These are phyloP conservation scores for Corylus americana DNA, from an alignment of 306 rosid genomes.

Conservation along the genomic window DNA sequence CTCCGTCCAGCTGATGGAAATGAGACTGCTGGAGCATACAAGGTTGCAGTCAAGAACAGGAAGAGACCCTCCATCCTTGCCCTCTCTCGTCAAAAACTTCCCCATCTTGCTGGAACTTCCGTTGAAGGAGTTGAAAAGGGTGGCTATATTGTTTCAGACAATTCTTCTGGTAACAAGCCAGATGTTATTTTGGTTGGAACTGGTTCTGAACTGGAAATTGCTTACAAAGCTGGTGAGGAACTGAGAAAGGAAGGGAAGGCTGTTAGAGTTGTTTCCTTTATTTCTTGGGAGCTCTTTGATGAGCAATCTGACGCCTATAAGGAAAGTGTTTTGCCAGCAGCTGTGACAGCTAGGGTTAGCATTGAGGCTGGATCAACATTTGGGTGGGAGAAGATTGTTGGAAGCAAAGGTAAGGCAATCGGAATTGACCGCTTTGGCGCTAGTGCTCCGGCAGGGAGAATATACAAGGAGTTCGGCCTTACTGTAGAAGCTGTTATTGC, in stretches of 20 bases:
- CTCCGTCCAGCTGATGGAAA: conserved; percentile 98
- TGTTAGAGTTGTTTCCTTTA: conserved; percentile 85
- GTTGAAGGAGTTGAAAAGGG: conserved; percentile 92
- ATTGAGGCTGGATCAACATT: conserved; percentile 95
- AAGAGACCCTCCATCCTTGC: conserved; percentile 96
- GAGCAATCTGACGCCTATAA: conserved; percentile 89
- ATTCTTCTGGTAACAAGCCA: conserved; percentile 89
- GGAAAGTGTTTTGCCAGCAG: conserved; percentile 88
- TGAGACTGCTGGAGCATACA: conserved; percentile 98
- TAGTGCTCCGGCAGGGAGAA: conserved; percentile 90
- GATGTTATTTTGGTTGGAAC: conserved; percentile 92
- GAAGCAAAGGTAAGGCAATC: conserved; percentile 82
- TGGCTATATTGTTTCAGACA: conserved; percentile 83
- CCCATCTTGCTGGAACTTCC: conserved; percentile 79
- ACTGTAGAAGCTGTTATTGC: conserved; percentile 93
- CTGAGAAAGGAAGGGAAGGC: conserved; percentile 90
- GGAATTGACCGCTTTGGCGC: conserved; percentile 95
- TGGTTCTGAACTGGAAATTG: conserved; percentile 96
- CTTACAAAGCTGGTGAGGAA: conserved; percentile 82
- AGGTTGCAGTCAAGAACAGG: conserved; percentile 70
- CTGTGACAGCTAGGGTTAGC: conserved; percentile 95
- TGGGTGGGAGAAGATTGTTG: conserved; percentile 89
- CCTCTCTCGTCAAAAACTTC: conserved; percentile 90
- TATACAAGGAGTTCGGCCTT: conserved; percentile 89
- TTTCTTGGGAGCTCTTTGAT: conserved; percentile 91